Evolutionary conservation across 2,329 filamentous ascomycete species (phyloP), one percentile per base, ranked within the genome.

Genomic region (Decorospora gaudefroyi): DNA sequence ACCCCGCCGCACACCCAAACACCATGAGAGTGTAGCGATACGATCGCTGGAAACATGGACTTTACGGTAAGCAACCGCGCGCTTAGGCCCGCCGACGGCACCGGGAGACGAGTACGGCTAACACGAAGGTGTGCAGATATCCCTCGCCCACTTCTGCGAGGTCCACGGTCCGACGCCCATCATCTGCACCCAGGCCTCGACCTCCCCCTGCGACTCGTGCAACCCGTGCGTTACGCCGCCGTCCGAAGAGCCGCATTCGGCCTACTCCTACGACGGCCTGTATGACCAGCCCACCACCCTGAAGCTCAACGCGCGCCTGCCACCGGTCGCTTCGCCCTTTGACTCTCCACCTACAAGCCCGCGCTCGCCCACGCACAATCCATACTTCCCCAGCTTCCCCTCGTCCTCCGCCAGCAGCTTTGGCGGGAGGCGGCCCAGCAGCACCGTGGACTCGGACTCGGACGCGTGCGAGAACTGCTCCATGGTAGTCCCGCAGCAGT

Each of bases 71-170:
- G 66, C 49, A 41, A 31, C 47, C 57, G 45, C 57, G 55, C 62
- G 54, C 57, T 42, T 58, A 37, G 10, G 21, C 42, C 18, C 11
- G 13, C 16, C 32, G 15, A 26, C 47, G 25, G 15, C 43, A 33
- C 40, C 22, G 22, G 16, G n/a, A 28, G 15, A 25, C 9, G 29
- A 40, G 16, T 36, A 21, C 25, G 15, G 9, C 37, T 38, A 48
- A 46, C 19, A 30, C 40, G 43, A 40, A 45, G 25, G 49, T 61
- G 13, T 16, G 23, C 59, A 83, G 80, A 76, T 83, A 62, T 82
- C 80, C 59, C 75, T 83, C 53, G 81, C 80, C 53, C 80, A 83
- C 70, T 83, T 83, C 66, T 83, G 80, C 69, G 80, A 83, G 71
- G 73, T 79, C 67, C 79, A 83, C 75, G 80, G 80, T 64, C 80